Evolutionary conservation across 805 yeast genomes (phyloP), one percentile per base, ranked within the genome.

Genomic region (Starmera pachycereana): DNA sequence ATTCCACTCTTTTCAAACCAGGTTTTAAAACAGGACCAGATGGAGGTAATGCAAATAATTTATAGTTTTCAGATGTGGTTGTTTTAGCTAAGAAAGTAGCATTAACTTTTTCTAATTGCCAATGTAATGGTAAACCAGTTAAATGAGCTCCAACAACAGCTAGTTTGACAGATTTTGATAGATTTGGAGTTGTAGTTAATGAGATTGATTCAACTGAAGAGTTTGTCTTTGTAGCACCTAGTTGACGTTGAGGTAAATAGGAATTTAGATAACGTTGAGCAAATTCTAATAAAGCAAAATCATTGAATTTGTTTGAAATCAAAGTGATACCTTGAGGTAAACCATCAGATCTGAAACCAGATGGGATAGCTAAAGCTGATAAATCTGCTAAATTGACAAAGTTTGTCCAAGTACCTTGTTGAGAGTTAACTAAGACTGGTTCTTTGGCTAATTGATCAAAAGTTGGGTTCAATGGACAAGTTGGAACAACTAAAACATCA

Each of bases 71-170:
- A 1, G 95, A 68, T 4, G 97, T 87, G 32, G 69, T 72, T 7
- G 95, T 79, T 25, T 75, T 68, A 47, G 72, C 67, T 4, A 81
- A 54, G 40, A 85, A 76, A 2, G 76, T 62, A 28, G 97, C 97
- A 51, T 79, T 75, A 35, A 81, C 92, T 58, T 82, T 75, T 51
- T 83, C 81, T 45, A 90, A 69, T 66, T 90, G 98, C 96, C 97
- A 89, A 62, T 90, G 88, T 50, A 90, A 70, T 37, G 88, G 88
- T 69, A 87, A 74, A 1, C 96, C 96, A 41, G 77, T 68, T 49
- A 92, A 69, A 57, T 90, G 98, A 37, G 97, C 97, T 41, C 98
- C 98, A 37, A 90, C 97, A 31, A 92, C 98, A 1, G 97, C 97
- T 42, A 90, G 64, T 45, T 79, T 68, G 32, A 54, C 44, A 10